A percentile compares a stretch with the other conserved stretches of the same genome.
Conservation (phyloP, 495 filamentous ascomycete species). For the Neurospora cerealis region DNA sequence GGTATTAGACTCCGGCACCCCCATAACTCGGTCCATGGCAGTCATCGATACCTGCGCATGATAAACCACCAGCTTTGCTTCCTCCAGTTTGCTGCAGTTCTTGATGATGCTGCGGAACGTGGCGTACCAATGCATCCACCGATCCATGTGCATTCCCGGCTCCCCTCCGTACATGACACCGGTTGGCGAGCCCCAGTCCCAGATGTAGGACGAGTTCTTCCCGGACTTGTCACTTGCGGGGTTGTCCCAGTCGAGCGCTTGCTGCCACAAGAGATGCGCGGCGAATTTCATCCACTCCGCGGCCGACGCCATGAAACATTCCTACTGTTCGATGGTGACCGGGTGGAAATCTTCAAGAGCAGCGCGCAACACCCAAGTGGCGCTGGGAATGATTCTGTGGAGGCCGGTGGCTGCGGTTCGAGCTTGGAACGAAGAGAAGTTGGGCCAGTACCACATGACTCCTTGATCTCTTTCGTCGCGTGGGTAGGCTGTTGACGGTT, state of each 20-base stretch:
- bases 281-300: not conserved
- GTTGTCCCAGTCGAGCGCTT: not conserved
- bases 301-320: not conserved
- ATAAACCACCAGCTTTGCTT: not conserved
- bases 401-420: not conserved
- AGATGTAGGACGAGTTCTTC: not conserved
- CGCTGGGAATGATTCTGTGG: not conserved
- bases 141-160: not conserved
- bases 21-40: not conserved
- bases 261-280: not conserved
- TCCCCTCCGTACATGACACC: not conserved
- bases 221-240: not conserved
- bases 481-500: not conserved
- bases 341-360: conserved; percentile 2
- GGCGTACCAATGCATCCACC: not conserved
- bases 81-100: not conserved
- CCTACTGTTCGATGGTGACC: not conserved
- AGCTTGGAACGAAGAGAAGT: not conserved
- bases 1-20: not conserved
- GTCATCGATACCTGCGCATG: not conserved
- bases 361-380: not conserved
- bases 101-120: not conserved
- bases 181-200: not conserved
- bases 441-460: not conserved
- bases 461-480: not conserved